These are phyloP conservation scores for Daldinia loculata DNA, from an alignment of 495 filamentous ascomycete genomes.

Conservation along the genomic window DNA sequence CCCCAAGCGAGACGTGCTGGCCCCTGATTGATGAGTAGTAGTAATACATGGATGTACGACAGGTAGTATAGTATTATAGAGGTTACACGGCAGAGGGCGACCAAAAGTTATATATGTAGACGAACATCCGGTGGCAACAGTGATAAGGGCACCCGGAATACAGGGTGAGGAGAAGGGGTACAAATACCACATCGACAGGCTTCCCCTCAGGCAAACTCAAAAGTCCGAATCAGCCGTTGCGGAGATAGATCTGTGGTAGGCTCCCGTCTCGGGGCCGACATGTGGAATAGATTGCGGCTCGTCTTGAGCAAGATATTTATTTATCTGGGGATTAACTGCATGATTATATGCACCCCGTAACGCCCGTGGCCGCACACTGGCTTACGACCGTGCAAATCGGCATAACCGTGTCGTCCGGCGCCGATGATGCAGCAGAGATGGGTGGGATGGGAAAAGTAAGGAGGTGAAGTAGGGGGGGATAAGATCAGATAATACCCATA, in stretches of 20 bases:
- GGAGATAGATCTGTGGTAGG: conserved; percentile 21
- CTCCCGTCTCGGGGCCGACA: conserved; percentile 18
- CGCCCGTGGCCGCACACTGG: conserved; percentile 7
- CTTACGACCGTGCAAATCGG: conserved; percentile 1
- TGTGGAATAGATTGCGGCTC: conserved; percentile 42
- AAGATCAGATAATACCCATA: conserved; percentile 14
- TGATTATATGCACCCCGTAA: conserved; percentile 20
- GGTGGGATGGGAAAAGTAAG: conserved; percentile 22
- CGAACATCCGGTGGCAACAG: conserved; percentile 38
- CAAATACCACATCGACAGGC: conserved; percentile 41
- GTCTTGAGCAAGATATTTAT: conserved; percentile 9
- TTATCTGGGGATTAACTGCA: conserved; percentile 18
- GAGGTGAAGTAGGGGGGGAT: conserved; percentile 16
- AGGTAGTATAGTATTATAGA: conserved; percentile 12
- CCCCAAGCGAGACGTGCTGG: conserved; percentile 12
- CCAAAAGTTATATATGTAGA: conserved; percentile 24
- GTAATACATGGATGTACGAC: conserved; percentile 9
- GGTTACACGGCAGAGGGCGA: conserved; percentile 37
- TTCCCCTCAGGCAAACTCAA: conserved; percentile 34
- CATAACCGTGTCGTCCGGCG: conserved; percentile 14
- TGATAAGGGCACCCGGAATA: conserved; percentile 7
- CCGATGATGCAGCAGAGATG: conserved; percentile 13
- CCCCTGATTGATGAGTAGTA: neutral
- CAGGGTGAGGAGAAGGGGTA: conserved; percentile 22
- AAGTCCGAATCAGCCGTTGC: conserved; percentile 34